Evolutionary conservation across 2,329 filamentous ascomycete species (phyloP), one percentile per base, ranked within the genome.

Genomic region (Monosporascus ibericus): DNA sequence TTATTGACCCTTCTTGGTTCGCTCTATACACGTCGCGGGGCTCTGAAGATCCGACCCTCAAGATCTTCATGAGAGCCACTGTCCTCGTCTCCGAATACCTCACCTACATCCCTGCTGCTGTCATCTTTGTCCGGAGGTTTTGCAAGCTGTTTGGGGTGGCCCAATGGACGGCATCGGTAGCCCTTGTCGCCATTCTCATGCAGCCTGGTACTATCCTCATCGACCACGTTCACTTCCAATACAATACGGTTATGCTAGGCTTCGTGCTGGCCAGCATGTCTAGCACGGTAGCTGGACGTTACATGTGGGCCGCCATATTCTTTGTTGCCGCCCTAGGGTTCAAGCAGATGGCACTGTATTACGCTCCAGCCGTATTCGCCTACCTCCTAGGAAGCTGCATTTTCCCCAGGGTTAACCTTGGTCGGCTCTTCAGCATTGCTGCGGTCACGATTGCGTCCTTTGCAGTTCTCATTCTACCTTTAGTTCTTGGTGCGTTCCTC

Each of bases 271-370:
- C 90, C 1, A 90, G 87, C 62, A 84, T 96, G 74, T 94, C 92
- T 42, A 94, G 88, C 68, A 87, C 97, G 72, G 71, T 96, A 48
- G 90, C 91, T 3, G 89, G 89, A 4, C 82, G 91, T 48, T 86
- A 86, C 63, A 80, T 95, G 56, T 96, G 92, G 91, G 84, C 89
- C 25, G 91, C 90, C 56, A 82, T 96, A 54, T 96, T 96, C 74
- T 99, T 99, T 62, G 94, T 99, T 6, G 84, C 82, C 17, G 89
- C 92, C 3, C 76, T 99, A n/a, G 90, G 90, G 6, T 99, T 97
- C 78, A 99, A 99, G 76, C 94, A 99, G 70, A 99, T 99, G 95
- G 92, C 92, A 1, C 78, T 99, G 17, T 99, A 97, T 74, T 99
- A 96, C 70, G 91, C 95, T 3, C 92, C 95, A 15, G 86, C 87